These are phyloP conservation scores for Monilinia vaccinii-corymbosi DNA, from an alignment of 2,329 filamentous ascomycete species.

Conservation along the genomic window DNA sequence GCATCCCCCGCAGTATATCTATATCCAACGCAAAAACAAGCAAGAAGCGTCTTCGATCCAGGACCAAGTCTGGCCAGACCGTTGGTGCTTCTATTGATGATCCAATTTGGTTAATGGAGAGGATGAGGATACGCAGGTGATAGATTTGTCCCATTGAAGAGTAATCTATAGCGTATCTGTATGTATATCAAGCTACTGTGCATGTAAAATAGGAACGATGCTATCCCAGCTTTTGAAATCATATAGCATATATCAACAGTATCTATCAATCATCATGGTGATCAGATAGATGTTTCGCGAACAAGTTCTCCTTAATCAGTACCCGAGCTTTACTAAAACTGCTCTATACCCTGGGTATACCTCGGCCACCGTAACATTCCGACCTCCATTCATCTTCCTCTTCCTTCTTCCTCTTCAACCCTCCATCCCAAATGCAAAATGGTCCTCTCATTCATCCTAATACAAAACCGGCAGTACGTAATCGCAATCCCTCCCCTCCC, in stretches of 20 bases:
- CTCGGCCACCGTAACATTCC: neutral
- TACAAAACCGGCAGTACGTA: conserved; percentile 75
- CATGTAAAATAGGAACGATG: neutral
- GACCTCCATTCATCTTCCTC: neutral
- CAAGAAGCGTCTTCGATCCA: neutral
- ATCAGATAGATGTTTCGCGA: neutral
- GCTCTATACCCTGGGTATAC: neutral
- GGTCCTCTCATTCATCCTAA: conserved; percentile 78
- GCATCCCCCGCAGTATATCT: neutral
- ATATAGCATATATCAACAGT: too few relatives aligned
- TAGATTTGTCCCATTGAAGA: too few relatives aligned
- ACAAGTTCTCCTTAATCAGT: neutral
- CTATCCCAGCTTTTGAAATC: neutral
- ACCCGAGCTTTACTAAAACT: neutral
- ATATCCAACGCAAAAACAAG: neutral
- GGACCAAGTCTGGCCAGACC: neutral
- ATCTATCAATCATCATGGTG: too few relatives aligned
- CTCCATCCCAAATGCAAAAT: conserved; percentile 17
- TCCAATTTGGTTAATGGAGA: neutral
- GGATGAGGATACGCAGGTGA: neutral
- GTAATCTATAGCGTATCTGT: accelerated
- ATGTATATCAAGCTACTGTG: neutral
- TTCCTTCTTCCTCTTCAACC: neutral
- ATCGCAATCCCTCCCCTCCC: too few relatives aligned
- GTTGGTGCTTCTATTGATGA: neutral